These are phyloP conservation scores for Shiraia bambusicola DNA, from an alignment of 2,329 filamentous ascomycete genomes.

Conservation along the genomic window DNA sequence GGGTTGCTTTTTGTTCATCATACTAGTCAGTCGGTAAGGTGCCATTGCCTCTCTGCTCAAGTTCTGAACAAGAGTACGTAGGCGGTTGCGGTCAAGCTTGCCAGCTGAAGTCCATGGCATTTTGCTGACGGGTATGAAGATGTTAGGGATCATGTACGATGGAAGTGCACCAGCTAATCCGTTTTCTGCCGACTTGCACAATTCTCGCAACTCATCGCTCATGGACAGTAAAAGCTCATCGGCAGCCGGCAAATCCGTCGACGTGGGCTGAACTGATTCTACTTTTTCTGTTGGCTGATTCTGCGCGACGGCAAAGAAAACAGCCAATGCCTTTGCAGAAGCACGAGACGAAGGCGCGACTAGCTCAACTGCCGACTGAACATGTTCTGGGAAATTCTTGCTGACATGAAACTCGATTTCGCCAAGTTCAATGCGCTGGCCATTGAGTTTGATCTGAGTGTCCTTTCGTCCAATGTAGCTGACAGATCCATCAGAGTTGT, in stretches of 20 bases:
- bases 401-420: conserved; percentile 38
- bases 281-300: conserved; percentile 6
- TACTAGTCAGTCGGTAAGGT: conserved; percentile 32
- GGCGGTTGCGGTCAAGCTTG: conserved; percentile 37
- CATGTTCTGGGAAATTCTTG: conserved; percentile 32
- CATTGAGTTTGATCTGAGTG: conserved; percentile 34
- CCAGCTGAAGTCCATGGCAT: conserved; percentile 37
- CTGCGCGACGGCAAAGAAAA: conserved; percentile 31
- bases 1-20: conserved; percentile 33
- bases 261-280: conserved; percentile 16
- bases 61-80: conserved; percentile 30
- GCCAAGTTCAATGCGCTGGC: conserved; percentile 33
- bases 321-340: conserved; percentile 33
- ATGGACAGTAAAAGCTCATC: conserved; percentile 36
- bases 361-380: conserved; percentile 38
- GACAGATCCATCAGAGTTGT: conserved; percentile 29
- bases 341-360: conserved; percentile 33
- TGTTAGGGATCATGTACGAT: conserved; percentile 38
- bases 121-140: conserved; percentile 35
- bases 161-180: conserved; percentile 31
- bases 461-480: conserved; percentile 32
- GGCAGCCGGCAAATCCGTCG: conserved; percentile 20
- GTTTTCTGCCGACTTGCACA: conserved; percentile 37
- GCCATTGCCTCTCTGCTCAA: conserved; percentile 32
- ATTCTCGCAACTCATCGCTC: conserved; percentile 23